A percentile compares a stretch with the other conserved stretches of the same genome.
These are phyloP conservation scores for Alopecurus myosuroides DNA, from an alignment of 176 grass and related monocot genomes.

Conservation along the genomic window DNA sequence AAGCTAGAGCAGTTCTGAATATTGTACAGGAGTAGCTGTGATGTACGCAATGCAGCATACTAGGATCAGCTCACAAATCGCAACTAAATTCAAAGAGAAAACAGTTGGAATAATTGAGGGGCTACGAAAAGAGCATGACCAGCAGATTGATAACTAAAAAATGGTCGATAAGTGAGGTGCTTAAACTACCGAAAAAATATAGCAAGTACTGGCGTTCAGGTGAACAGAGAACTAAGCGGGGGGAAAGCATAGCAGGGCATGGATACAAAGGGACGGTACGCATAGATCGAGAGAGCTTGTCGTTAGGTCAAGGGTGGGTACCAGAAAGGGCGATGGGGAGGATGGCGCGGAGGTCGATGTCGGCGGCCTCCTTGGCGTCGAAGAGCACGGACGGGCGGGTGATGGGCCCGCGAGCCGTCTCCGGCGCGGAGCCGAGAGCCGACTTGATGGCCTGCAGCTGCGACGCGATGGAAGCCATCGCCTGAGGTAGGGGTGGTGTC, in stretches of 20 bases:
- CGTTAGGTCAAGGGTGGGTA: background rate
- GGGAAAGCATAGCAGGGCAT: background rate
- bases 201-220: background rate
- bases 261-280: background rate
- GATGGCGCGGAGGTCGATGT: constrained; percentile 69
- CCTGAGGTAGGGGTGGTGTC: background rate
- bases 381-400: constrained; percentile 75
- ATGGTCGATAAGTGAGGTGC: background rate
- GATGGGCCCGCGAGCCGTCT: constrained; percentile 34
- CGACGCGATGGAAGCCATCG: constrained; percentile 54
- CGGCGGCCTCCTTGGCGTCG: constrained; percentile 65
- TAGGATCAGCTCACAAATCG: background rate
- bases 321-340: constrained; percentile 77
- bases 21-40: background rate
- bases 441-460: constrained; percentile 90
- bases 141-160: background rate
- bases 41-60: background rate
- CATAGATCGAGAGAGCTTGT: background rate
- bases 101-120: background rate
- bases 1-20: background rate
- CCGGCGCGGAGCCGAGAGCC: constrained; percentile 35
- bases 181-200: background rate
- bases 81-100: background rate
- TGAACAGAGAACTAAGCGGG: background rate
- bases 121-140: background rate